phyloP scores from a whole-genome alignment of 2,329 filamentous ascomycete genomes.

The Epichloe uncinata region DNA sequence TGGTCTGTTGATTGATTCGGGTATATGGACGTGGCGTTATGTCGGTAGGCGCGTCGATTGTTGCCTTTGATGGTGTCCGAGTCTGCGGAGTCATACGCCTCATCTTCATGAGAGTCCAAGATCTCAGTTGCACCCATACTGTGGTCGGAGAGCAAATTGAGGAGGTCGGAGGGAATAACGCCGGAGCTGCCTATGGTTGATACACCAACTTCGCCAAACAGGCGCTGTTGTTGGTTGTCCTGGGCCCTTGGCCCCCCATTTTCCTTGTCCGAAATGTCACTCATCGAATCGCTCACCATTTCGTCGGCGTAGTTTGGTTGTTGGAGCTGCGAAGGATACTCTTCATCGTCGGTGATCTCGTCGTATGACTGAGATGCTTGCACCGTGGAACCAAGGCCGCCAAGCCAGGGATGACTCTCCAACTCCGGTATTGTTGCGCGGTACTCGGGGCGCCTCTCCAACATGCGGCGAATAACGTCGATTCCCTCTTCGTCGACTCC shows the following conservation, averaged over 20 bases:
- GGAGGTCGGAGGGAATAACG: constrained; percentile 31
- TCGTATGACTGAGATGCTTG: constrained; percentile 37
- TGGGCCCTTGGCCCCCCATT: constrained; percentile 57
- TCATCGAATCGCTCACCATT: constrained; percentile 28
- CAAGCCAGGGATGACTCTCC: constrained; percentile 63
- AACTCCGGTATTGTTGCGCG: constrained; percentile 63
- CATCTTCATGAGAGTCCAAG: constrained; percentile 29
- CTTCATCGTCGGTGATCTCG: constrained; percentile 47
- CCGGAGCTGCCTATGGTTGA: constrained; percentile 42
- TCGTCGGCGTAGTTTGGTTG: constrained; percentile 20
- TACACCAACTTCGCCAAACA: constrained; percentile 43
- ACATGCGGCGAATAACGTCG: constrained; percentile 64
- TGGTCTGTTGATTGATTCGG: constrained; percentile 33
- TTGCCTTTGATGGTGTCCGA: constrained; percentile 16
- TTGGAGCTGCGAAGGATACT: constrained; percentile 46
- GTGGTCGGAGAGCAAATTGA: constrained; percentile 33
- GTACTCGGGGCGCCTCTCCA: constrained; percentile 65
- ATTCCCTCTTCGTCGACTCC: constrained; percentile 54
- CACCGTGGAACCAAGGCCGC: constrained; percentile 16
- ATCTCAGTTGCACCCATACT: constrained; percentile 28
- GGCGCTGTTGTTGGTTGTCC: constrained; percentile 22
- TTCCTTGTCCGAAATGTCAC: constrained; percentile 68
- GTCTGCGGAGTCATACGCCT: constrained; percentile 31
- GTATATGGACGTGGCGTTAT: constrained; percentile 24
- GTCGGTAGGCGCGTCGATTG: constrained; percentile 11